A percentile compares a stretch with the other conserved stretches of the same genome.
phyloP scores from a whole-genome alignment of 805 yeast genomes.

The Candida wancherniae region DNA sequence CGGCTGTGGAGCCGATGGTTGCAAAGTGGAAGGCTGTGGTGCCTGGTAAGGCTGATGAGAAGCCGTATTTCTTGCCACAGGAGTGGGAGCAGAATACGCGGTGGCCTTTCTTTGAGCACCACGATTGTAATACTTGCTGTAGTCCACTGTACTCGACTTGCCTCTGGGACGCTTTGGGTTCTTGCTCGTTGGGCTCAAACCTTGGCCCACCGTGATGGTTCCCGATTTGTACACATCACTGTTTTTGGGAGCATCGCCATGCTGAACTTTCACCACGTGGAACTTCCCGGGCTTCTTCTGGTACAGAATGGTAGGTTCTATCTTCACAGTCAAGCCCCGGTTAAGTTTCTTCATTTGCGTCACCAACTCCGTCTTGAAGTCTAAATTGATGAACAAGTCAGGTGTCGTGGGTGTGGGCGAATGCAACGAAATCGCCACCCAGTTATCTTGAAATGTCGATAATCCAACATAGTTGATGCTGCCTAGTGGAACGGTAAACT shows the following conservation, averaged over 20 bases:
- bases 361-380: slow-evolving; percentile 84
- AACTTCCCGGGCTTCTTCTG: slow-evolving; percentile 87
- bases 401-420: slow-evolving; percentile 51
- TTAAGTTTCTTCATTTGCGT: slow-evolving; percentile 66
- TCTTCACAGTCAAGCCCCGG: slow-evolving; percentile 52
- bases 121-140: slow-evolving; percentile 39
- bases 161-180: slow-evolving; percentile 75
- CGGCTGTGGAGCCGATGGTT: slow-evolving; percentile 4
- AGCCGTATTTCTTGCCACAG: slow-evolving; percentile 15
- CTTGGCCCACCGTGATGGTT: slow-evolving; percentile 73
- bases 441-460: slow-evolving; percentile 81
- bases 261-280: slow-evolving; percentile 67
- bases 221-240: slow-evolving; percentile 86
- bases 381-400: slow-evolving; percentile 74
- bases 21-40: slow-evolving; percentile 21
- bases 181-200: slow-evolving; percentile 67
- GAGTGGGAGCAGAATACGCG: slow-evolving; percentile 14
- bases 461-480: slow-evolving; percentile 60
- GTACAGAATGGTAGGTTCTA: slow-evolving; percentile 72
- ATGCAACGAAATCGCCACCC: slow-evolving; percentile 69
- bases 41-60: slow-evolving; percentile 13
- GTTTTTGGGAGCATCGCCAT: slow-evolving; percentile 52
- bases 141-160: slow-evolving; percentile 33
- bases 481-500: slow-evolving; percentile 55
- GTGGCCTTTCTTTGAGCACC: slow-evolving; percentile 16